Evolutionary conservation across 2,329 filamentous ascomycete genomes (phyloP), one percentile per base, ranked within the genome.

Genomic region (Setomelanomma holmii): DNA sequence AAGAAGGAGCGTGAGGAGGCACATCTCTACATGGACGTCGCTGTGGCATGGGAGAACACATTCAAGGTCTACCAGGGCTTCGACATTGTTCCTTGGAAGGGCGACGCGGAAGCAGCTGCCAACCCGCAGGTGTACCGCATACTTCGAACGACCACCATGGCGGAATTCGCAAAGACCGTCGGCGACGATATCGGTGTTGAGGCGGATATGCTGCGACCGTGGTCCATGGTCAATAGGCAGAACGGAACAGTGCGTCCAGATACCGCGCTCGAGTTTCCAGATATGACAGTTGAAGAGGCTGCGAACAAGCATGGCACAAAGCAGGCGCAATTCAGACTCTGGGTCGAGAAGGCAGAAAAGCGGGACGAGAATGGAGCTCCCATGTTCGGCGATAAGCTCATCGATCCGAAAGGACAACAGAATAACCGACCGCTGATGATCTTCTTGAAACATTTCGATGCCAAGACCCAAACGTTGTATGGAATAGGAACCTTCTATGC

Each of bases 151-250:
- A 89, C 88, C 61, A 89, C 87, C 0, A 83, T 98, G 58, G 80
- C 86, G 40, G 89, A 97, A 6, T 87, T 98, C 56, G 84, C 88
- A 4, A 79, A 80, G 21, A 82, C 83, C 19, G 82, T 98, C 53
- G 92, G 89, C 0, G 76, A 85, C 34, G 89, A 96, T 50, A 81
- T 89, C 43, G 82, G 80, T 0, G 75, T 89, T 43, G 86, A 93
- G 39, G 80, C 88, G 0, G 86, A 86, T 50, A 84, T 85, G 55
- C 77, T 98, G 20, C 86, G 95, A 19, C 84, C 96, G 16, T 99
- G 95, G 96, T 86, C 91, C 48, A 97, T 99, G 93, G 95, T 99
- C 1, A 98, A 97, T 71, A 89, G 95, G 10, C 95, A 99, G 74
- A 99, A 99, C 73, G 97, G 96, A 76, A 99, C 95, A 0, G 89